Conservation (phyloP, 495 filamentous ascomycete species). For the Collariella sp. region DNA sequence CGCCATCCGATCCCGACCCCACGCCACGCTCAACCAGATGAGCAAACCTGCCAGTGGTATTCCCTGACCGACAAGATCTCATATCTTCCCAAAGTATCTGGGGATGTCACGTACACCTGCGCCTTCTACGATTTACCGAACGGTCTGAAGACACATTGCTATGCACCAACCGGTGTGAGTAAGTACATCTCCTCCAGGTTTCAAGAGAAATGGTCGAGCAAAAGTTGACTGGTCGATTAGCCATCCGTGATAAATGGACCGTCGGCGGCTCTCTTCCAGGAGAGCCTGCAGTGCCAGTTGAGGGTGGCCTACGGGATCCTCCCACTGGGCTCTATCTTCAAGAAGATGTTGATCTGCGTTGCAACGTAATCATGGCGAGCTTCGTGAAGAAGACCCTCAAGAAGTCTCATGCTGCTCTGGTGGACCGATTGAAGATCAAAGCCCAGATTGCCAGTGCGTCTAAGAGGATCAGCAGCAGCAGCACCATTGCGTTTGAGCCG, state of each 20-base stretch:
- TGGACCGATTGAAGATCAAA: conserved; percentile 56
- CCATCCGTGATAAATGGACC: conserved; percentile 63
- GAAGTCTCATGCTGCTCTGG: conserved; percentile 56
- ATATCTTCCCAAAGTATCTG: conserved; percentile 59
- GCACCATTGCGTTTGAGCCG: not conserved
- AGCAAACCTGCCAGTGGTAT: conserved; percentile 64
- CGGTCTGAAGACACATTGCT: conserved; percentile 67
- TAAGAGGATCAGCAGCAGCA: not conserved
- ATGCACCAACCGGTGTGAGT: conserved; percentile 42
- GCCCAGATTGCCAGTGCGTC: conserved; percentile 28
- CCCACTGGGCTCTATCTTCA: conserved; percentile 59
- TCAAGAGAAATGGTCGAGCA: conserved; percentile 7
- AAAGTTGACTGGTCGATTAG: conserved; percentile 40
- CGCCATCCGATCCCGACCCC: conserved; percentile 57
- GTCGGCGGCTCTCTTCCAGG: conserved; percentile 54
- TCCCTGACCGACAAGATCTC: conserved; percentile 59
- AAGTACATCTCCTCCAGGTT: not conserved
- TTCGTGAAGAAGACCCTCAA: conserved; percentile 73
- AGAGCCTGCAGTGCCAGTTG: conserved; percentile 49
- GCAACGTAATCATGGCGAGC: conserved; percentile 59
- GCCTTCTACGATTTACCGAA: conserved; percentile 62
- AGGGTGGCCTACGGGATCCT: conserved; percentile 54
- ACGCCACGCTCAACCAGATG: conserved; percentile 52
- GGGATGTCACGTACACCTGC: conserved; percentile 63
- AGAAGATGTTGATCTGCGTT: conserved; percentile 69